Conservation (phyloP, 2,329 filamentous ascomycete genomes). For the Penicillium sp. region DNA sequence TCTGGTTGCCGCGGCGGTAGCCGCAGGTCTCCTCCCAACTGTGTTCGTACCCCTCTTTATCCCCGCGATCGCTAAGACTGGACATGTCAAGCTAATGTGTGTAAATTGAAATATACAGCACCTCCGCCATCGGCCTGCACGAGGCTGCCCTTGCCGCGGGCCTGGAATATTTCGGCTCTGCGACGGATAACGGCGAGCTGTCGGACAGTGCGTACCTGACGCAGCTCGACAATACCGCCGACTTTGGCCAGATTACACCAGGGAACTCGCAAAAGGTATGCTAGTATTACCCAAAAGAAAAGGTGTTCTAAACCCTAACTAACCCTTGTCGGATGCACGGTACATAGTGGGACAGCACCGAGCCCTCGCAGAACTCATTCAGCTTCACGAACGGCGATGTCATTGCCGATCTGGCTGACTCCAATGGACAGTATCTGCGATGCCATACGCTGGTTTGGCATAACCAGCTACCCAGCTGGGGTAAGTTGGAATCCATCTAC, state of each 20-base stretch:
- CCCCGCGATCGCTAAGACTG: too few relatives aligned
- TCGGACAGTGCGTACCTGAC: conserved; percentile 60
- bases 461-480: conserved; percentile 57
- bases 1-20: too few relatives aligned
- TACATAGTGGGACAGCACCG: conserved; percentile 64
- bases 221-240: conserved; percentile 62
- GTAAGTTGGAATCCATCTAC: conserved; percentile 40
- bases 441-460: conserved; percentile 66
- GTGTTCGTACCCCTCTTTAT: too few relatives aligned
- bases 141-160: conserved; percentile 58
- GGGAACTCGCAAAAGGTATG: conserved; percentile 63
- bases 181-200: conserved; percentile 62
- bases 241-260: conserved; percentile 70
- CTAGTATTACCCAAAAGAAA: neutral
- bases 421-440: conserved; percentile 56
- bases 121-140: conserved; percentile 30
- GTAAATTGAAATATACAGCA: conserved; percentile 18
- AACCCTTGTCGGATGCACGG: neutral
- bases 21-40: too few relatives aligned
- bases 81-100: too few relatives aligned
- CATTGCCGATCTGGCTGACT: conserved; percentile 46
- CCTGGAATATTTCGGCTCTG: conserved; percentile 61
- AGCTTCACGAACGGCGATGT: conserved; percentile 62
- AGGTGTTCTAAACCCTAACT: neutral
- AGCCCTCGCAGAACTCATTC: conserved; percentile 63